Conservation (phyloP, 306 rosid genomes). For the Glycyrrhiza uralensis region DNA sequence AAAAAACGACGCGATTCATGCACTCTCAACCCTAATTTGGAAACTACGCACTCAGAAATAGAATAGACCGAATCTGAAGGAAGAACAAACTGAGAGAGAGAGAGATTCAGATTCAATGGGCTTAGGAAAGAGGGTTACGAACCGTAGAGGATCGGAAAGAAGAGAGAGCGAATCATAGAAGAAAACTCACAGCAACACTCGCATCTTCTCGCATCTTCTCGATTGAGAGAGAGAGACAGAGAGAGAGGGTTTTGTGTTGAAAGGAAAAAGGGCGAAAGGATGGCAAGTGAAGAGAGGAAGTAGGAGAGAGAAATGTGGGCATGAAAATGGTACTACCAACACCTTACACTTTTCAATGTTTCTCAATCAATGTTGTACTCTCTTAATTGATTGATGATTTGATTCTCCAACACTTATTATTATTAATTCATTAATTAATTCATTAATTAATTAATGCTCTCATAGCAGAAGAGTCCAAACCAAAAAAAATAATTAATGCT, state of each 20-base stretch:
- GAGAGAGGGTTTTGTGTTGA: background rate
- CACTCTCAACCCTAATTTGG: conserved; percentile 27
- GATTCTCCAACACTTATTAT: too few species aligned
- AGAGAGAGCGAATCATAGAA: conserved; percentile 39
- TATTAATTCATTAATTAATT: background rate
- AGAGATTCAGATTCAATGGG: background rate
- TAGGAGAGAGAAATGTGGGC: conserved; percentile 28
- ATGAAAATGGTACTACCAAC: background rate
- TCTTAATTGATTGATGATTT: background rate
- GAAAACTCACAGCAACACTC: background rate
- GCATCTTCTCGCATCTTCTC: background rate
- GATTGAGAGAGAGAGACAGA: background rate
- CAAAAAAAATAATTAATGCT: too few species aligned
- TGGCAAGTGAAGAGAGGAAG: conserved; percentile 23
- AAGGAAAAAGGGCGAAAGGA: background rate
- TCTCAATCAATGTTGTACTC: background rate
- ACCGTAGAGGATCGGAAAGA: conserved; percentile 40
- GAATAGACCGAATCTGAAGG: background rate
- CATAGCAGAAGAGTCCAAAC: too few species aligned
- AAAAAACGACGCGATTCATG: background rate
- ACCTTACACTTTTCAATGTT: conserved; percentile 21
- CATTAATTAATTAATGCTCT: background rate
- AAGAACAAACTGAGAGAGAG: background rate
- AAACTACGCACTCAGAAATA: background rate
- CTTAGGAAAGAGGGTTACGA: conserved; percentile 5